Evolutionary conservation across 768 basidiomycete species (phyloP).

Genomic region (Cyathus striatus): DNA sequence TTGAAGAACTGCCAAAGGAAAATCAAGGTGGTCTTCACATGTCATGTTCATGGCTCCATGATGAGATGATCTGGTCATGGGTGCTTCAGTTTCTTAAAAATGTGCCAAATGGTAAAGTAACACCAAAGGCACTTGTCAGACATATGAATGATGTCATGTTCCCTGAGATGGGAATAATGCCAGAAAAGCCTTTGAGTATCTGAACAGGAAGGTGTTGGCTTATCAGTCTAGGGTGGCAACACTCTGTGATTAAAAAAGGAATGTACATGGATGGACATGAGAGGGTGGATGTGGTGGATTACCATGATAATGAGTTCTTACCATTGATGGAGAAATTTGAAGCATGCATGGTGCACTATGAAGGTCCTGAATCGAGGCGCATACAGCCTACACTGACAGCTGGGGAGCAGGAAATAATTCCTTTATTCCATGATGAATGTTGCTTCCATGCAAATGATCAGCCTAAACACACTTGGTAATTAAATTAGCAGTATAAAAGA

Average conservation of each 20-base stretch:
- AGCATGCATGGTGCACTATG: constrained; percentile 10
- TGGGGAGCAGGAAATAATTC: constrained; percentile 20
- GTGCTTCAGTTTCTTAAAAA: constrained; percentile 13
- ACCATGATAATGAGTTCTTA: constrained; percentile 21
- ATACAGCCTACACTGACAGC: constrained; percentile 12
- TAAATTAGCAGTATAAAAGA: too few species aligned
- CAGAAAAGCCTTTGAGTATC: constrained; percentile 10
- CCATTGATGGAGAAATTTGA: constrained; percentile 14
- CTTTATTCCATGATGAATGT: constrained; percentile 25
- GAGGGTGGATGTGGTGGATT: constrained; percentile 26
- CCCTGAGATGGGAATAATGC: constrained; percentile 16
- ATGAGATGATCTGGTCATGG: constrained; percentile 16
- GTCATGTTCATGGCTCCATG: constrained; percentile 4
- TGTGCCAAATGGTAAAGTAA: constrained; percentile 13
- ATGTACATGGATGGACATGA: constrained; percentile 17
- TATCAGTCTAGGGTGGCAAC: constrained; percentile 17
- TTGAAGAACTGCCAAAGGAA: not conserved
- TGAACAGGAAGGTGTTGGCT: constrained; percentile 30
- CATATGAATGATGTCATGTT: constrained; percentile 19
- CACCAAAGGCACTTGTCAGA: constrained; percentile 7
- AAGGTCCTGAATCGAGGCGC: constrained; percentile 13
- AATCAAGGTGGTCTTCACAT: constrained; percentile 3
- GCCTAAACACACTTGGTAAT: constrained; percentile 4
- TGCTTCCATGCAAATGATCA: constrained; percentile 24
- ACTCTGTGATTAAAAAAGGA: constrained; percentile 17